Conservation (phyloP, 495 filamentous ascomycete species). For the Viridothelium virens region DNA sequence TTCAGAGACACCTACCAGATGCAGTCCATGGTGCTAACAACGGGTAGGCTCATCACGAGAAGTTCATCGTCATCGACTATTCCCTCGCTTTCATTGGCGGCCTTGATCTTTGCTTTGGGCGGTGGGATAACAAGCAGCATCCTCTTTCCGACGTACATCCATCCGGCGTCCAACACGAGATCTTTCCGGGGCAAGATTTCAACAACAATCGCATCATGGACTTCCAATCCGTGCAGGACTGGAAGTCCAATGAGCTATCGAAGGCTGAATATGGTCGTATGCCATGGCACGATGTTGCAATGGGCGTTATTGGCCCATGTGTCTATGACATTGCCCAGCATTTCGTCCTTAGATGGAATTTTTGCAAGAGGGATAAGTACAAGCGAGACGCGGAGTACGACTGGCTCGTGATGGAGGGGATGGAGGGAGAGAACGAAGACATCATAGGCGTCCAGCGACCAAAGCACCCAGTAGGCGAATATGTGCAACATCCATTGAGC, state of each 20-base stretch:
- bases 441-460: slow-evolving; percentile 81
- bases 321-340: slow-evolving; percentile 95
- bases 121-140: slow-evolving; percentile 86
- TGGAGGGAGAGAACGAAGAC: slow-evolving; percentile 71
- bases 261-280: slow-evolving; percentile 90
- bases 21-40: slow-evolving; percentile 19
- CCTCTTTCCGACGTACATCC: slow-evolving; percentile 82
- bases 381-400: slow-evolving; percentile 73
- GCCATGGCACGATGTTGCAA: slow-evolving; percentile 95
- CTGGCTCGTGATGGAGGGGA: slow-evolving; percentile 76
- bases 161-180: slow-evolving; percentile 66
- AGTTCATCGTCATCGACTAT: slow-evolving; percentile 92
- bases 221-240: slow-evolving; percentile 81
- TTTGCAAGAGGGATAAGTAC: slow-evolving; percentile 95
- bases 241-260: slow-evolving; percentile 86
- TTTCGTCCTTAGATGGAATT: slow-evolving; percentile 94
- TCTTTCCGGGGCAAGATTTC: slow-evolving; percentile 95
- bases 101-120: slow-evolving; percentile 90
- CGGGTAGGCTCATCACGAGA: slow-evolving; percentile 74
- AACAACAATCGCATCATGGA: slow-evolving; percentile 92
- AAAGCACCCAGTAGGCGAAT: slow-evolving; percentile 76
- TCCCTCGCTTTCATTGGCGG: slow-evolving; percentile 84
- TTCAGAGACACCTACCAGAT: neutral
- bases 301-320: slow-evolving; percentile 80
- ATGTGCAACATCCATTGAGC: slow-evolving; percentile 69